These are phyloP conservation scores for Quercus aquifolioides DNA, from an alignment of 306 rosid species.

Conservation along the genomic window DNA sequence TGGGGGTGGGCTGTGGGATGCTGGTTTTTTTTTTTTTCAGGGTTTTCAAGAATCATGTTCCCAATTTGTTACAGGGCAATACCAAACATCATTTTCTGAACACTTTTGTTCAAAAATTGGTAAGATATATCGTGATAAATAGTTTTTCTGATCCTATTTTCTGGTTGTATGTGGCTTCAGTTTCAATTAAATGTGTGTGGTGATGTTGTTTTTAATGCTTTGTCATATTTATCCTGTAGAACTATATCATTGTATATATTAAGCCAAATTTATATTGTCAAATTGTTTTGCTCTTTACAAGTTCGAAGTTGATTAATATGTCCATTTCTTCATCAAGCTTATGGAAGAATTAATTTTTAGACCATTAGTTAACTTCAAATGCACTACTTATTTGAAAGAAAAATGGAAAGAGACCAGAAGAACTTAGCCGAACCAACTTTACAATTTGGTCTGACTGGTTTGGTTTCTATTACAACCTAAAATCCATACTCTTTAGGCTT, in stretches of 20 bases:
- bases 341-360: background rate
- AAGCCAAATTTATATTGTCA: background rate
- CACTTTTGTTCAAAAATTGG: conserved; percentile 51
- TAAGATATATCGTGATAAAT: conserved; percentile 35
- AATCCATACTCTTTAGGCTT: too few species aligned
- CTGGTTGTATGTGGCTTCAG: background rate
- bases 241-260: background rate
- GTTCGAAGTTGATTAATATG: background rate
- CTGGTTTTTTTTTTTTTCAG: conserved; percentile 36
- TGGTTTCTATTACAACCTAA: too few species aligned
- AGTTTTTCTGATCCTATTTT: background rate
- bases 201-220: background rate
- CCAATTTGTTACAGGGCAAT: conserved; percentile 60
- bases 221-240: background rate
- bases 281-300: background rate
- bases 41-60: conserved; percentile 80
- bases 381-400: background rate
- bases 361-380: background rate
- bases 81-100: conserved; percentile 43
- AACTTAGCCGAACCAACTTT: background rate
- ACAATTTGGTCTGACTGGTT: background rate
- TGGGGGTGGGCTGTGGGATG: background rate
- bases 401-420: background rate
- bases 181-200: background rate
- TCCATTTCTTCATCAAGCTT: background rate